phyloP scores from a whole-genome alignment of 495 filamentous ascomycete genomes.

The Trypethelium eluteriae region DNA sequence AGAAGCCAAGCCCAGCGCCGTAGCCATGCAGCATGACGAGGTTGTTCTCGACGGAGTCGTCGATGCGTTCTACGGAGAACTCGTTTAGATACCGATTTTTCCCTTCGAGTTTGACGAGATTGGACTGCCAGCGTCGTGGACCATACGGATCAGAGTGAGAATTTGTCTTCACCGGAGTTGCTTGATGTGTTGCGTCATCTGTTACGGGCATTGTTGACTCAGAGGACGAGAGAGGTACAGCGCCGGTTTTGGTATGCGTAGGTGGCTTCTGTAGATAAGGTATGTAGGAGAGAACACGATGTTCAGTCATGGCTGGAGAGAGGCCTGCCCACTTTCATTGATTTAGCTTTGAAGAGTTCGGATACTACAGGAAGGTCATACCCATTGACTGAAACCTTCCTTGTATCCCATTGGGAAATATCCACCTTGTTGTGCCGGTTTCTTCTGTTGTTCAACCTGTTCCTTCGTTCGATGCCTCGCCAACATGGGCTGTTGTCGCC shows the following conservation, averaged over 20 bases:
- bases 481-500: constrained; percentile 39
- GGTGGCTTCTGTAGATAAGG: constrained; percentile 73
- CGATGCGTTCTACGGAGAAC: constrained; percentile 77
- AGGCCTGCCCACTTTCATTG: constrained; percentile 66
- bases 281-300: constrained; percentile 78
- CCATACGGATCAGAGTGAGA: constrained; percentile 72
- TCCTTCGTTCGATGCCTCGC: constrained; percentile 47
- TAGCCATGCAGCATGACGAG: constrained; percentile 98
- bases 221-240: constrained; percentile 38
- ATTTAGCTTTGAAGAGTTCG: constrained; percentile 9
- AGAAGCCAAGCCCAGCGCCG: constrained; percentile 90
- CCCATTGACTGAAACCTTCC: constrained; percentile 89
- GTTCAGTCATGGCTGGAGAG: constrained; percentile 77
- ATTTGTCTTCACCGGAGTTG: constrained; percentile 41
- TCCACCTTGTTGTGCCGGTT: constrained; percentile 32
- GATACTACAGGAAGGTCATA: constrained; percentile 36
- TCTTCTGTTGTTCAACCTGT: constrained; percentile 27
- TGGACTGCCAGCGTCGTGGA: constrained; percentile 75
- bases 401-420: constrained; percentile 86
- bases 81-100: constrained; percentile 87
- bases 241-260: constrained; percentile 60
- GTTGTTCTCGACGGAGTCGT: constrained; percentile 67
- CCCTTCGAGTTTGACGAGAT: constrained; percentile 74
- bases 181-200: constrained; percentile 37
- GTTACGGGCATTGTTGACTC: constrained; percentile 33